Conservation (phyloP, 306 rosid genomes). For the Pterocarpus santalinus region DNA sequence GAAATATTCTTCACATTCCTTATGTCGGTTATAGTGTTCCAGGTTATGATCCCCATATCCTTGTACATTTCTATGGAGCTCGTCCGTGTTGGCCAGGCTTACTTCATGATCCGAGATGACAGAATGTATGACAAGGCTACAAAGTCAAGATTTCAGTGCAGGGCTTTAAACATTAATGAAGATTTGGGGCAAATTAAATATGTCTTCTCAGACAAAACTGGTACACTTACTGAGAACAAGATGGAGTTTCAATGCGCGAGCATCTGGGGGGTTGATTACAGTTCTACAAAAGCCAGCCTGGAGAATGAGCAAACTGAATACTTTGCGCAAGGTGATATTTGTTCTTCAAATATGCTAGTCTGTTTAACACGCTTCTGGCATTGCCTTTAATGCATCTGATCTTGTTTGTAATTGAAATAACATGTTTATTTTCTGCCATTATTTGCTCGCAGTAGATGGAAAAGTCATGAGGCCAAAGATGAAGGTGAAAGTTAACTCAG, state of each 20-base stretch:
- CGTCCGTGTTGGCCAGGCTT: conserved; percentile 94
- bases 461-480: conserved; percentile 73
- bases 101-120: conserved; percentile 83
- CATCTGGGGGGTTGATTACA: conserved; percentile 89
- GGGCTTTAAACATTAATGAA: conserved; percentile 93
- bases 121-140: conserved; percentile 82
- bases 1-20: conserved; percentile 89
- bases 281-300: conserved; percentile 46
- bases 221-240: conserved; percentile 97
- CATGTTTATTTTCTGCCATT: conserved; percentile 25
- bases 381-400: background rate
- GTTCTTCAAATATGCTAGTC: background rate
- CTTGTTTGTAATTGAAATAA: conserved; percentile 27
- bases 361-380: conserved; percentile 2
- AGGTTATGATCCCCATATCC: conserved; percentile 97
- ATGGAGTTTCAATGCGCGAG: conserved; percentile 96
- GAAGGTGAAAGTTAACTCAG: conserved; percentile 76
- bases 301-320: conserved; percentile 55
- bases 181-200: conserved; percentile 95
- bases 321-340: conserved; percentile 66
- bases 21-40: conserved; percentile 94
- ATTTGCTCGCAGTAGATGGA: conserved; percentile 72
- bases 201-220: conserved; percentile 96
- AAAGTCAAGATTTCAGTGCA: conserved; percentile 85
- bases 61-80: conserved; percentile 98